Evolutionary conservation across 768 basidiomycete species (phyloP), one percentile per base, ranked within the genome.

Genomic region (Pisolithus tinctorius): DNA sequence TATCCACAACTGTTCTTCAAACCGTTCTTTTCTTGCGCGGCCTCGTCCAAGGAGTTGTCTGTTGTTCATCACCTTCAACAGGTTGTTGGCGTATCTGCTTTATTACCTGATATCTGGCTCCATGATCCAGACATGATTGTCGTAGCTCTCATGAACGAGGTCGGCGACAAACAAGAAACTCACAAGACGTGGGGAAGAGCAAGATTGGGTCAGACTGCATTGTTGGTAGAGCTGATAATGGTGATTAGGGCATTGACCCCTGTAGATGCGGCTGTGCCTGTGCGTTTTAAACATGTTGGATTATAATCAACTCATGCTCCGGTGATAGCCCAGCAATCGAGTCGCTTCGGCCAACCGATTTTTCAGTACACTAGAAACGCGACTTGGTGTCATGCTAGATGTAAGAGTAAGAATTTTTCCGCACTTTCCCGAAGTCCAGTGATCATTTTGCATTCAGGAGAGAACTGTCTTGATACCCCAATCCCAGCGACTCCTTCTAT

Each of bases 51-150:
- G 57, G 82, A 82, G 49, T 60, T 77, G n/a, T 72, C 76, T 10
- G 71, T 86, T 9, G 71, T 79, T 10, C 79, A 77, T 48, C 78
- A 86, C 53, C 74, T 88, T 0, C 75, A 78, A 42, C 71, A 75
- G 4, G 61, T 89, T 43, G 68, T 71, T 13, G 71, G 77, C 2
- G 57, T 85, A 49, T 71, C 79, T 4, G 74, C 71, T 29, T 78
- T 79, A 58, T 68, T 86, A 14, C 73, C 78, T 2, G 80, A 81
- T 53, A 80, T 83, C 57, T 88, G 84, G 86, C 72, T 74, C 6
- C 73, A 77, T 23, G 81, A 88, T 62, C 71, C 81, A 6, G 87
- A 88, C 58, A 89, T 90, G 86, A 69, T 88, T 58, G 73, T 82
- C 4, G 75, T 88, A 2, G 86, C 83, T 9, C 60, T 88, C 39